Conservation (phyloP, 2,329 filamentous ascomycete genomes). For the Alternaria brassicicola region DNA sequence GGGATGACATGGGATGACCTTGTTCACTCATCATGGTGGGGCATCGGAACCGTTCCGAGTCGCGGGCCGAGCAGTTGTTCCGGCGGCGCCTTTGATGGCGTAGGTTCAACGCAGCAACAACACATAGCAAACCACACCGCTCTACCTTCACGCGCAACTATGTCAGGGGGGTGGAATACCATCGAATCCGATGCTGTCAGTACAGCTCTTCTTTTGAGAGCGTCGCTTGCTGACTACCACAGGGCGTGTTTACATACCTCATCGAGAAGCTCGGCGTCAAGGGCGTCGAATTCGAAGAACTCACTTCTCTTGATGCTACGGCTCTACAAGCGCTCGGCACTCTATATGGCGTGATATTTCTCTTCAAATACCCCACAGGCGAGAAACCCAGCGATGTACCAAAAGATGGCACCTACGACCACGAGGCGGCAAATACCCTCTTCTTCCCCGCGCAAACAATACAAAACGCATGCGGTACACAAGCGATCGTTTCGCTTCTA, state of each 20-base stretch:
- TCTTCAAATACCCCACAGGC: constrained; percentile 93
- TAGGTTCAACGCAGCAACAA: constrained; percentile 16
- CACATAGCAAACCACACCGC: constrained; percentile 10
- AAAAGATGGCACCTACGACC: constrained; percentile 81
- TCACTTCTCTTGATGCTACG: constrained; percentile 83
- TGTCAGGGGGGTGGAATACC: constrained; percentile 31
- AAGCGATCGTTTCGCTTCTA: constrained; percentile 89
- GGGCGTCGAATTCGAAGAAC: constrained; percentile 95
- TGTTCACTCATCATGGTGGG: not conserved
- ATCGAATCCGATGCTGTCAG: constrained; percentile 73
- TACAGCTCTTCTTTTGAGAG: constrained; percentile 17
- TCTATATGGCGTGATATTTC: constrained; percentile 94
- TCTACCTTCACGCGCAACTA: constrained; percentile 3
- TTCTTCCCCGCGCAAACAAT: constrained; percentile 98
- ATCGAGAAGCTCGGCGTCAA: constrained; percentile 91
- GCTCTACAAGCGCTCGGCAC: constrained; percentile 66
- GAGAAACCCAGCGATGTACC: constrained; percentile 69
- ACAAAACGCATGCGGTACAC: constrained; percentile 97
- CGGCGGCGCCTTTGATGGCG: constrained; percentile 24
- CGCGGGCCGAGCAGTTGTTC: constrained; percentile 21
- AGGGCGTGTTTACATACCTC: constrained; percentile 97
- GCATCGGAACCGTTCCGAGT: constrained; percentile 26
- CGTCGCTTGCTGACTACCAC: constrained; percentile 12
- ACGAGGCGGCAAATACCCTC: constrained; percentile 72
- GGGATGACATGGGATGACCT: not conserved